Percentiles rank a stretch among this genome's conserved stretches.
phyloP scores from a whole-genome alignment of 371 early-diverging fungal species.

The Dichotomocladium elegans region DNA sequence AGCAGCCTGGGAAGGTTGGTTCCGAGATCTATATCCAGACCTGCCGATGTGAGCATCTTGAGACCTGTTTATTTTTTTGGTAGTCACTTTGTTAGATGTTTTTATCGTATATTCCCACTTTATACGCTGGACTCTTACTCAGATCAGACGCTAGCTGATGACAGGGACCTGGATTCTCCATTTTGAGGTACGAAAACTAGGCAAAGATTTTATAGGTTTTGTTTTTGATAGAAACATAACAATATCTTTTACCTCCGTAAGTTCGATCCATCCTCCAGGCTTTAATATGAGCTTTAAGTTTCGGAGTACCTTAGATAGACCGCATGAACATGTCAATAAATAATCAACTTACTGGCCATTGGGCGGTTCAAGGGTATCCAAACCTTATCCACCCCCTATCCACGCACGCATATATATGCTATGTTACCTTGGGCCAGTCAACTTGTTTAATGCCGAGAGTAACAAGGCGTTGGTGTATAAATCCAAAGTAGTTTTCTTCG shows the following conservation, averaged over 20 bases:
- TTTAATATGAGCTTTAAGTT: constrained; percentile 17
- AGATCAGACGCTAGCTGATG: neutral
- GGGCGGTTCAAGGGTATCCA: no score
- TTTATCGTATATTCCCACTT: neutral
- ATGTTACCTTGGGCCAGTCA: constrained; percentile 29
- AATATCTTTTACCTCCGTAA: constrained; percentile 21
- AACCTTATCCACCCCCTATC: no score
- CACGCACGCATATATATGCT: neutral
- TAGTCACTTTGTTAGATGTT: neutral
- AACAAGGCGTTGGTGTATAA: constrained; percentile 46
- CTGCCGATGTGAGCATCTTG: neutral
- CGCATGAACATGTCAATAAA: neutral
- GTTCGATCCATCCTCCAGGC: constrained; percentile 45
- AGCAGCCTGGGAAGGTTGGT: neutral
- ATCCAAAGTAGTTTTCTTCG: constrained; percentile 50
- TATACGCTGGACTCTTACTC: neutral
- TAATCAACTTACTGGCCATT: neutral
- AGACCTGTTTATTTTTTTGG: neutral
- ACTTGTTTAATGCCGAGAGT: constrained; percentile 18
- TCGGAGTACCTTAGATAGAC: neutral
- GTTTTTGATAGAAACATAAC: neutral
- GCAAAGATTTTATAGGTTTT: neutral
- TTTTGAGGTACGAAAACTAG: neutral
- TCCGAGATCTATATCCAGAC: neutral
- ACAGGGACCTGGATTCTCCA: constrained; percentile 4